Conservation (phyloP, 768 basidiomycete genomes). For the Phaeotremella skinneri region DNA sequence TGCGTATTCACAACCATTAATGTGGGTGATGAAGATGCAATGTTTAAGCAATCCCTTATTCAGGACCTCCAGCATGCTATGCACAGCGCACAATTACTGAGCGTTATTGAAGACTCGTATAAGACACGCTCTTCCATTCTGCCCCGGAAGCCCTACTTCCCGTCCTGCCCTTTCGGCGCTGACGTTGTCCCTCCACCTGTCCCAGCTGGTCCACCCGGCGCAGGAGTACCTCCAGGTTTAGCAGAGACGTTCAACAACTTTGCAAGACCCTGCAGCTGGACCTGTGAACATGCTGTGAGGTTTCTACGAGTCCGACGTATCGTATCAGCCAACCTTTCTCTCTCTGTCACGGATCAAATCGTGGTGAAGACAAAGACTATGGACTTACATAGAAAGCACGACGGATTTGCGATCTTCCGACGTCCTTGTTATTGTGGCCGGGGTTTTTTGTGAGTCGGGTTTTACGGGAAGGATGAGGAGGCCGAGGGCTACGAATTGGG, state of each 20-base stretch:
- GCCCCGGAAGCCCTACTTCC: too few species aligned
- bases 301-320: background rate
- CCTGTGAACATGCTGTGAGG: constrained; percentile 17
- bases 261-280: constrained; percentile 17
- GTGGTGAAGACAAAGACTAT: background rate
- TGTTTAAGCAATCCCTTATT: too few species aligned
- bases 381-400: constrained; percentile 23
- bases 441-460: constrained; percentile 14
- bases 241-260: constrained; percentile 22
- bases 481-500: constrained; percentile 17
- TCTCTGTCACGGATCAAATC: background rate
- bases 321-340: background rate
- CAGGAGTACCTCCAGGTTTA: background rate
- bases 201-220: background rate
- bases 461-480: constrained; percentile 8
- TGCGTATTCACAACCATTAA: too few species aligned
- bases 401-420: constrained; percentile 23
- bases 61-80: too few species aligned
- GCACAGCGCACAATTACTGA: too few species aligned
- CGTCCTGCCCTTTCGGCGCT: too few species aligned
- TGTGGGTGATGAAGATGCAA: too few species aligned
- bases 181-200: background rate
- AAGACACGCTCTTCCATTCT: too few species aligned
- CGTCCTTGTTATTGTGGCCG: constrained; percentile 14
- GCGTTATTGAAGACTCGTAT: too few species aligned